These are phyloP conservation scores for Aureobasidium zeae DNA, from an alignment of 2,329 filamentous ascomycete genomes.

Conservation along the genomic window DNA sequence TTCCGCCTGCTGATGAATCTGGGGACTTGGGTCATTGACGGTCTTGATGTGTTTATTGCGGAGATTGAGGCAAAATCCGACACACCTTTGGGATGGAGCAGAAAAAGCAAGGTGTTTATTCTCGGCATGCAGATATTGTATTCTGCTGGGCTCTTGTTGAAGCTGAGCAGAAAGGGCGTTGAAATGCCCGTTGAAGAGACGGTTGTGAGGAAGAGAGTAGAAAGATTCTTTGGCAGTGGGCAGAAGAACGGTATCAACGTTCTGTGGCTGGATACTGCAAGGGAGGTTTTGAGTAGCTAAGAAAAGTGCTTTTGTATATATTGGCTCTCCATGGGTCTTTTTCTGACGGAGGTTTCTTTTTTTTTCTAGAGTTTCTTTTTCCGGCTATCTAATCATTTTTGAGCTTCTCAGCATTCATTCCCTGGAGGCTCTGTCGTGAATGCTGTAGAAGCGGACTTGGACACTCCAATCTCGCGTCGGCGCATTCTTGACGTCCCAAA, in stretches of 20 bases:
- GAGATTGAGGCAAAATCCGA: conserved; percentile 39
- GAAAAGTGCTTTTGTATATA: no score
- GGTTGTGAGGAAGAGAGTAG: conserved; percentile 25
- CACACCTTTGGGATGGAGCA: conserved; percentile 63
- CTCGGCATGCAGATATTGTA: conserved; percentile 43
- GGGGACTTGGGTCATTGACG: conserved; percentile 42
- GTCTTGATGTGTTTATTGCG: conserved; percentile 38
- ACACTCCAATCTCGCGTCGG: no score
- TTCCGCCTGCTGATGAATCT: conserved; percentile 21
- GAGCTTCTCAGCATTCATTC: no score
- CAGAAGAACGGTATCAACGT: conserved; percentile 25
- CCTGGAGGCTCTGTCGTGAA: no score
- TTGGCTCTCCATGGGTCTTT: no score
- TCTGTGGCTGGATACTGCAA: conserved; percentile 30
- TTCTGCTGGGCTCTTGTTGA: conserved; percentile 32
- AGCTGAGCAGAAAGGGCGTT: conserved; percentile 17
- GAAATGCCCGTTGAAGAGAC: conserved; percentile 19
- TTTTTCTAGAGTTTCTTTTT: no score
- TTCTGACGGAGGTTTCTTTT: no score
- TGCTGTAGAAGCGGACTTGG: no score
- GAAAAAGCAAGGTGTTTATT: conserved; percentile 58
- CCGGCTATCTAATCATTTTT: no score
- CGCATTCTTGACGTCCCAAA: no score
- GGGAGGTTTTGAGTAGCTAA: conserved; percentile 30
- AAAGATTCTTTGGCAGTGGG: conserved; percentile 22